These are phyloP conservation scores for Solanum hybrid DNA, from an alignment of 305 asterid genomes.

Conservation along the genomic window DNA sequence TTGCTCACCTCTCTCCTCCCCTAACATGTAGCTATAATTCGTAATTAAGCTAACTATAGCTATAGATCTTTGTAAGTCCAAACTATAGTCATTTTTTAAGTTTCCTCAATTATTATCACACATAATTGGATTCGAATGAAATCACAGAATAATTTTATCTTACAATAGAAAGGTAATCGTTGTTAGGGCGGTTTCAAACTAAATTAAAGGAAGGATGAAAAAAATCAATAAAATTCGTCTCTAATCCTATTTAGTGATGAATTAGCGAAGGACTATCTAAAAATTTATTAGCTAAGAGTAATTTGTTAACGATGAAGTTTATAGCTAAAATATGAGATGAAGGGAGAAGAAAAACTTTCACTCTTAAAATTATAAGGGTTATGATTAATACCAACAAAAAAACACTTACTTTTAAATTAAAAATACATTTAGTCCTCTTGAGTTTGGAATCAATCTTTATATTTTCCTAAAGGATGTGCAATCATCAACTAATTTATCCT, in stretches of 20 bases:
- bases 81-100: no score
- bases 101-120: neutral
- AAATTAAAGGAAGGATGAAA: neutral
- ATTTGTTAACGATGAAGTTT: neutral
- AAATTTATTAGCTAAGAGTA: neutral
- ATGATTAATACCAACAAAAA: neutral
- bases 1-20: neutral
- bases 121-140: neutral
- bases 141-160: neutral
- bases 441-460: neutral
- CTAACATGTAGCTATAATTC: neutral
- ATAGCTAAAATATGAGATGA: neutral
- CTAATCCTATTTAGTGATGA: neutral
- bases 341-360: neutral
- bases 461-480: neutral
- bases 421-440: neutral
- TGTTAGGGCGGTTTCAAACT: neutral
- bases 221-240: neutral
- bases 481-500: neutral
- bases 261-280: neutral
- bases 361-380: neutral
- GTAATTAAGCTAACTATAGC: no score
- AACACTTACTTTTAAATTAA: neutral
- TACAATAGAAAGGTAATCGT: neutral
- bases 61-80: neutral